Base-by-base conservation (phyloP, 2,329 filamentous ascomycete species). In the Chaetomiaceae sp. region DNA sequence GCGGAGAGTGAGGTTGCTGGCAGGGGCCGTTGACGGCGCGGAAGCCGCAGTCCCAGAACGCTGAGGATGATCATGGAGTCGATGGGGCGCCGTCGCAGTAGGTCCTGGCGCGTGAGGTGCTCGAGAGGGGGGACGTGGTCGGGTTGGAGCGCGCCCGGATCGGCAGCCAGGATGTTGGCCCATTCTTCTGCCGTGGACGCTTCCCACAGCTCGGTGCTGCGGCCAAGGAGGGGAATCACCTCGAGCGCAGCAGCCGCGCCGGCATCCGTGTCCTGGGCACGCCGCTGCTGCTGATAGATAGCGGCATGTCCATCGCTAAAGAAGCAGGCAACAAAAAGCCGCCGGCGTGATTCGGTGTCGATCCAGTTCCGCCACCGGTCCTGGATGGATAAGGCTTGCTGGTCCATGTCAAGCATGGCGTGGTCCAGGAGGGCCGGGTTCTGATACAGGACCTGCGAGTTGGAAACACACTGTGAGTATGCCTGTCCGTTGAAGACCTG, bases 261-360 rank as follows among this genome's bases (percentile, higher is more conserved):
- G 41, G 67, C 65, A 54, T 74, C 65, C 57, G 73, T 65, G 38
- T 67, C 68, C 27, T 65, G 61, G 21, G 65, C 64, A 33, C 67
- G 65, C 16, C 67, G 69, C 55, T 77, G 75, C 62, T 82, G 75
- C 46, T 77, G 71, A 58, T 78, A 82, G 55, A 75, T 68, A 55
- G 76, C 73, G 60, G 76, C 72, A 54, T 82, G 79, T 6, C 75
- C 69, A 60, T 83, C 79, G 50, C 79, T 67, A 47, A 80, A 65
- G 63, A 82, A 80, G 65, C 77, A 82, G 13, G 73, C 74, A 30
- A 75, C 69, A n/a, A 81, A 66, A 23, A 83, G 69, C 37, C 80
- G 74, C 49, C 77, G 74, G 48, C 68, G 70, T 7, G 75, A 69
- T 64, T 83, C 80, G 44, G 66, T 63, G 40, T 74, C 65, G 35